These are phyloP conservation scores for Misopates orontium DNA, from an alignment of 257 asterid species.

Conservation along the genomic window DNA sequence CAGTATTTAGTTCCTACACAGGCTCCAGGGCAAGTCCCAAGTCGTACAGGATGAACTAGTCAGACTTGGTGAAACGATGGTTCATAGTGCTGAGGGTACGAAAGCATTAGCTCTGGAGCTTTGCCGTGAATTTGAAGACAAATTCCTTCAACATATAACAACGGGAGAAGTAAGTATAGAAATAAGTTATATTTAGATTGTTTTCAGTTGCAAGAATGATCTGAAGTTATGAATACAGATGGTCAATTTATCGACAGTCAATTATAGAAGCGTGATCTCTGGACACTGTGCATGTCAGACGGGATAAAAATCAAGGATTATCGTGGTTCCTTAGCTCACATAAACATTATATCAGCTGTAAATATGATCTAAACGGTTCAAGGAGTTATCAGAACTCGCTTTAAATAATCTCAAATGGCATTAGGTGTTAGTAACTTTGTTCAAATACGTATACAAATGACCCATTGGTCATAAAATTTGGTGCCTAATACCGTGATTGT, in stretches of 20 bases:
- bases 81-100: constrained; percentile 88
- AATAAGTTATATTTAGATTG: background rate
- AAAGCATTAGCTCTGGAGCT: constrained; percentile 95
- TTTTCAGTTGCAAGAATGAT: background rate
- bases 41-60: constrained; percentile 90
- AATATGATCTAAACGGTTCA: background rate
- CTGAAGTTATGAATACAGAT: background rate
- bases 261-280: constrained; percentile 13
- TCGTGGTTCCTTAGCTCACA: background rate
- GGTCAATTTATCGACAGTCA: background rate
- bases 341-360: background rate
- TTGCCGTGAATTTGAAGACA: constrained; percentile 99
- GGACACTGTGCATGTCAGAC: background rate
- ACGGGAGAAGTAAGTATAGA: constrained; percentile 74
- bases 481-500: background rate
- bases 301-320: background rate
- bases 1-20: constrained; percentile 31
- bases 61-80: constrained; percentile 95
- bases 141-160: constrained; percentile 91
- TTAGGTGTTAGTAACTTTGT: background rate
- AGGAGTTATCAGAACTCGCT: background rate
- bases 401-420: background rate
- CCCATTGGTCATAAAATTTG: background rate
- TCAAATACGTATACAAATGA: background rate
- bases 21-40: constrained; percentile 97